Conservation (phyloP, 352 stramenopile genomes). For the Phytopythium ostracodes region DNA sequence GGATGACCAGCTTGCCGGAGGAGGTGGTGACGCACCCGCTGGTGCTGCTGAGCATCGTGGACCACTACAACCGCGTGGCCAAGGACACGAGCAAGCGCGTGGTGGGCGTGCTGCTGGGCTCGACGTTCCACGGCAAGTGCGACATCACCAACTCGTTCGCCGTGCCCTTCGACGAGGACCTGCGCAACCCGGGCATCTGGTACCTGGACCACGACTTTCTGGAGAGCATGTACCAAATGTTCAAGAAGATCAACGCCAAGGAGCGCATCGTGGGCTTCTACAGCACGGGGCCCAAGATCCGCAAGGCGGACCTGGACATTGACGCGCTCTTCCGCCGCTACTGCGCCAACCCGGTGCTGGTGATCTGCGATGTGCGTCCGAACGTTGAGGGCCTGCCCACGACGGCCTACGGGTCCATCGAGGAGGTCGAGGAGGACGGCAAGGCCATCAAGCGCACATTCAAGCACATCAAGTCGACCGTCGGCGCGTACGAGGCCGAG, state of each 20-base stretch:
- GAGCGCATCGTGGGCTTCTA: constrained; percentile 99
- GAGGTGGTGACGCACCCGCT: constrained; percentile 98
- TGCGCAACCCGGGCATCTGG: constrained; percentile 96
- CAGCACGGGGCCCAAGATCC: constrained; percentile 96
- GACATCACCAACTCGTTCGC: constrained; percentile 94
- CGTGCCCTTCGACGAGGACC: constrained; percentile 99
- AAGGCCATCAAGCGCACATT: constrained; percentile 97
- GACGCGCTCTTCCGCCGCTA: constrained; percentile 95
- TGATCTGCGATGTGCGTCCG: constrained; percentile 98
- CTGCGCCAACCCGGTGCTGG: constrained; percentile 94
- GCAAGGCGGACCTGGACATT: constrained; percentile 94
- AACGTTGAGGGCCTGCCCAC: constrained; percentile 96
- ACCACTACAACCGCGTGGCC: constrained; percentile 99
- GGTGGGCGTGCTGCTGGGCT: constrained; percentile 97
- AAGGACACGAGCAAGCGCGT: constrained; percentile 98
- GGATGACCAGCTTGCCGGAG: constrained; percentile 58
- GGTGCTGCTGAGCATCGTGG: constrained; percentile 98
- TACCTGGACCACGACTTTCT: constrained; percentile 99
- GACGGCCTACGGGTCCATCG: constrained; percentile 96
- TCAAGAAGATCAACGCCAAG: constrained; percentile 96
- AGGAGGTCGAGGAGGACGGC: constrained; percentile 95
- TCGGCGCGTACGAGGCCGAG: constrained; percentile 95
- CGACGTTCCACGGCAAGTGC: constrained; percentile 92
- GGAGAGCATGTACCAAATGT: constrained; percentile 97
- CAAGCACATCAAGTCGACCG: constrained; percentile 96